These are phyloP conservation scores for Letharia lupina DNA, from an alignment of 495 filamentous ascomycete species.

Conservation along the genomic window DNA sequence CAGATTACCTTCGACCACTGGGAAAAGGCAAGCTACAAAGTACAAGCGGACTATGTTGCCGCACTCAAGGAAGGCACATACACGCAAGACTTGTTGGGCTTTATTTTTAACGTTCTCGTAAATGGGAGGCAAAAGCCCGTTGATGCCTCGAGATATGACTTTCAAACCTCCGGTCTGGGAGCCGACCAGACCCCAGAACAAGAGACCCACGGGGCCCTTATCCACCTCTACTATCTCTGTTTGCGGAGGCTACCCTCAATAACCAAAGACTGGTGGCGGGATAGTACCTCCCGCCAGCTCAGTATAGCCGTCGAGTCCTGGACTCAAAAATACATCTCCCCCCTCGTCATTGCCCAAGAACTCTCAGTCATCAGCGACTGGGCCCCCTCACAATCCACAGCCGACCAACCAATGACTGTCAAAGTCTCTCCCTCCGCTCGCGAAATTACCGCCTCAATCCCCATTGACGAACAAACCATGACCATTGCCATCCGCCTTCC, in stretches of 20 bases:
- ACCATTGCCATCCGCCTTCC: conserved; percentile 73
- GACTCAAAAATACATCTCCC: conserved; percentile 81
- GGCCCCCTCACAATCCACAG: conserved; percentile 48
- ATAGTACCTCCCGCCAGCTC: conserved; percentile 63
- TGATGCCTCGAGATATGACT: conserved; percentile 57
- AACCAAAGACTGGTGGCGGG: conserved; percentile 81
- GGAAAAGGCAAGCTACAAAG: conserved; percentile 64
- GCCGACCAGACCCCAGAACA: conserved; percentile 51
- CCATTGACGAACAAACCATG: conserved; percentile 78
- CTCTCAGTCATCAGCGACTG: conserved; percentile 65
- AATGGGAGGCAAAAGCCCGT: conserved; percentile 58
- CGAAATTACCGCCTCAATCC: conserved; percentile 74
- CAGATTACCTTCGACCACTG: conserved; percentile 85
- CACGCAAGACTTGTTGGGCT: conserved; percentile 59
- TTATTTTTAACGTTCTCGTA: conserved; percentile 75
- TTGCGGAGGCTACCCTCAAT: conserved; percentile 67
- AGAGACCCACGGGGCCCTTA: conserved; percentile 71
- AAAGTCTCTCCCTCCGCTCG: conserved; percentile 59
- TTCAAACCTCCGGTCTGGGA: conserved; percentile 58
- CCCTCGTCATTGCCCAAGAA: conserved; percentile 63
- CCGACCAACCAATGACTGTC: conserved; percentile 61
- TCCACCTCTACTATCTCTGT: conserved; percentile 77
- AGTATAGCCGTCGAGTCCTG: conserved; percentile 66
- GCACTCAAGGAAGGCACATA: conserved; percentile 67
- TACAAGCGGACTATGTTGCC: conserved; percentile 68